A percentile compares a stretch with the other conserved stretches of the same genome.
phyloP scores from a whole-genome alignment of 768 basidiomycete genomes.

The Leccinum aurantiacum region DNA sequence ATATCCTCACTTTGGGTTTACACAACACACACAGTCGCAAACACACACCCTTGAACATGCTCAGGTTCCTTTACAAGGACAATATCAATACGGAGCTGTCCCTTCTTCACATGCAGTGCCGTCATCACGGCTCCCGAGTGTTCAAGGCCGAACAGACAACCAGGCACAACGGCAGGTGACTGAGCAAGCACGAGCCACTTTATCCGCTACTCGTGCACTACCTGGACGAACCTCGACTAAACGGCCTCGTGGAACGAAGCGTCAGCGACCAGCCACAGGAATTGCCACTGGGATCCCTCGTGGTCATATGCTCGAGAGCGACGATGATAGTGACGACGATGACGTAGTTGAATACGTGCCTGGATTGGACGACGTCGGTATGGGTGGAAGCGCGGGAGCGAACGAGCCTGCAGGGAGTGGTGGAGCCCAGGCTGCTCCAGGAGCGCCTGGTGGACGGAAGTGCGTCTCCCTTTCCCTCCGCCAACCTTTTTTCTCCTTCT shows the following conservation, averaged over 20 bases:
- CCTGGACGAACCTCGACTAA: constrained; percentile 19
- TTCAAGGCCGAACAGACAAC: background rate
- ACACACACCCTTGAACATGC: background rate
- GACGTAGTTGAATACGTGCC: constrained; percentile 25
- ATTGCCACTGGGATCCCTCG: background rate
- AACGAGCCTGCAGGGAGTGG: constrained; percentile 7
- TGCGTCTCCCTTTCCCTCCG: constrained; percentile 19
- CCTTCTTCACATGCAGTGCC: constrained; percentile 5
- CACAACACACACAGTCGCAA: constrained; percentile 12
- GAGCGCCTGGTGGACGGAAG: constrained; percentile 26
- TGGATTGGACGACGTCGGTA: constrained; percentile 8
- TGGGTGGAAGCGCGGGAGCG: background rate
- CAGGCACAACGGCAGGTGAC: background rate
- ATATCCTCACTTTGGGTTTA: constrained; percentile 1
- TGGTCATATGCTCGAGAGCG: constrained; percentile 20
- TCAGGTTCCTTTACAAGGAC: constrained; percentile 10
- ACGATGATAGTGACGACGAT: constrained; percentile 33
- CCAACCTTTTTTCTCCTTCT: background rate
- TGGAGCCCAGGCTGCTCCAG: constrained; percentile 9
- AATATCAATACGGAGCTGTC: constrained; percentile 6
- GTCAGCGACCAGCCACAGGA: constrained; percentile 11
- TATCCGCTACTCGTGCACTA: background rate
- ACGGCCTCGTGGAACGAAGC: constrained; percentile 24
- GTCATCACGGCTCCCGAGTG: background rate
- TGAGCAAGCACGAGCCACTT: background rate